Percentiles rank a stretch among this genome's conserved stretches.
Evolutionary conservation across 352 stramenopile genomes (phyloP).

Genomic region (Thalassiosira delicatula): DNA sequence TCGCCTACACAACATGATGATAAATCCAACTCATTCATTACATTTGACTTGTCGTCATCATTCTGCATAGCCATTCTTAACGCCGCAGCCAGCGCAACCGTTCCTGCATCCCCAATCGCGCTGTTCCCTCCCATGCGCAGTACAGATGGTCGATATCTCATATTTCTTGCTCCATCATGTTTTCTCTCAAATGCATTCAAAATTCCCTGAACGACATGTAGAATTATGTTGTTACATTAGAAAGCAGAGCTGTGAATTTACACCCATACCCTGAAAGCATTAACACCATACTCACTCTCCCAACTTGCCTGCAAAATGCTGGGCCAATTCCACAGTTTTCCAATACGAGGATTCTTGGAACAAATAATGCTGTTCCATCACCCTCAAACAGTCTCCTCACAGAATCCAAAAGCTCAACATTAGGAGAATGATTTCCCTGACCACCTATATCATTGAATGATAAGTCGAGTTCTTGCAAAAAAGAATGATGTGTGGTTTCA

Average conservation of each 20-base stretch:
- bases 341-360: constrained; percentile 61
- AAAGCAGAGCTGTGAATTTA: too few relatives aligned
- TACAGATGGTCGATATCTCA: constrained; percentile 42
- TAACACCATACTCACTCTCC: constrained; percentile 62
- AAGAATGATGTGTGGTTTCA: constrained; percentile 21
- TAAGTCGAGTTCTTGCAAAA: constrained; percentile 70
- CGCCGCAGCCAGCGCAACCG: constrained; percentile 74
- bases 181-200: constrained; percentile 43
- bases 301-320: constrained; percentile 75
- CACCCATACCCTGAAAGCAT: too few relatives aligned
- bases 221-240: constrained; percentile 7
- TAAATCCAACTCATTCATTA: constrained; percentile 80
- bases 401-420: constrained; percentile 51
- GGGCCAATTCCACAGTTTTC: constrained; percentile 76
- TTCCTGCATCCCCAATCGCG: constrained; percentile 76
- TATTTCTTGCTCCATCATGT: constrained; percentile 10
- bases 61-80: constrained; percentile 62
- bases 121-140: constrained; percentile 74
- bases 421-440: constrained; percentile 40
- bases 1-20: constrained; percentile 79
- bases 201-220: constrained; percentile 39
- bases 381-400: constrained; percentile 61
- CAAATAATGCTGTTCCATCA: constrained; percentile 10
- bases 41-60: constrained; percentile 20
- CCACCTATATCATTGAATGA: constrained; percentile 74